Base-by-base conservation (phyloP, 2,329 filamentous ascomycete genomes). In the Pyrenophora teres region DNA sequence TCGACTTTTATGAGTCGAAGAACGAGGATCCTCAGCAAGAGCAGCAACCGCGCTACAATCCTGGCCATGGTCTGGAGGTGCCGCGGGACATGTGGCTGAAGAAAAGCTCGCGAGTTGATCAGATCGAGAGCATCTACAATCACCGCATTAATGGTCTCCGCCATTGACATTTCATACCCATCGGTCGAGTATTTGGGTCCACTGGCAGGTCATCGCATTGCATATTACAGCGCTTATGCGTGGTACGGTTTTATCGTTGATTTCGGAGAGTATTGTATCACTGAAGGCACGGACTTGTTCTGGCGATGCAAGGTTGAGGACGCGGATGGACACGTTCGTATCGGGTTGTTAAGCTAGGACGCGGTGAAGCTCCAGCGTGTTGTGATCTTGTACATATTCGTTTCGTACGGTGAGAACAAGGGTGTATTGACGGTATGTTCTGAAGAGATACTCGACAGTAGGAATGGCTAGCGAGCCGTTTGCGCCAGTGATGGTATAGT, bases 51-150 rank as follows among this genome's bases (percentile, higher is more conserved):
- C 46, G 64, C 60, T 5, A 70, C 43, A 16, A 69, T 57, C 18
- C 38, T 62, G 40, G 72, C 63, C 35, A 73, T 27, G 27, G 61
- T 56, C 15, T 39, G 49, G 27, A 73, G 41, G 12, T 53, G 38
- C 3, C 16, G 27, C 2, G 74, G 71, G 0, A 71, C 73, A 44
- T 77, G 74, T 9, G 58, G 4, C 9, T 46, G 66, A 4, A 54
- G 52, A 40, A 77, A 64, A 3, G 70, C 69, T 16, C 74, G 69
- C 7, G 75, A 78, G 56, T 78, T 60, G n/a, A 56, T 38, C 9
- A 62, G 56, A 45, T 48, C 59, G n/a, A 71, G 71, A 0, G 73
- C 71, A 40, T 76, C 71, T 42, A 75, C 65, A 6, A 71, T 69
- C 6, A 70, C 46, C 1, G 54, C 70, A 6, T 64, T 62, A 6